Evolutionary conservation across 495 filamentous ascomycete genomes (phyloP).

Genomic region (Penicillium flavigenum): DNA sequence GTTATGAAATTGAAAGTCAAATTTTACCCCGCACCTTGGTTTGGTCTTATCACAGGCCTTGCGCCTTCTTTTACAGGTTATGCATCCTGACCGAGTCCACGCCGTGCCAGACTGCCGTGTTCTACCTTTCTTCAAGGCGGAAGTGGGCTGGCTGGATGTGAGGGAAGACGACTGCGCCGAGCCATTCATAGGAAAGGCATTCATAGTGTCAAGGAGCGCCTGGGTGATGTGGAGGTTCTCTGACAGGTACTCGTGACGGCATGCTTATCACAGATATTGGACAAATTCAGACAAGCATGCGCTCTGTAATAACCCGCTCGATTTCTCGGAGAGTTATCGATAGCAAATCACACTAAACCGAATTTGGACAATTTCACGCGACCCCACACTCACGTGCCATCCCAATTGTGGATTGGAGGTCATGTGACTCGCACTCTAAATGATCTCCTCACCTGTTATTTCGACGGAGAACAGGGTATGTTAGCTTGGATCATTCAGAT

Average conservation of each 20-base stretch:
- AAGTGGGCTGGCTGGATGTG: constrained; percentile 5
- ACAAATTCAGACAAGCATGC: constrained; percentile 5
- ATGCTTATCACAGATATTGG: constrained; percentile 11
- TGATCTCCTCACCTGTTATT: background rate
- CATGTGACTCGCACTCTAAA: background rate
- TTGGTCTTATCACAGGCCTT: constrained; percentile 49
- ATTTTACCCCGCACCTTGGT: constrained; percentile 32
- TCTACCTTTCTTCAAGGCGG: constrained; percentile 25
- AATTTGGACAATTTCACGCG: constrained; percentile 5
- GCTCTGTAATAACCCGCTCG: background rate
- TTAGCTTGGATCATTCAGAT: background rate
- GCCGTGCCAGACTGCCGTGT: constrained; percentile 35
- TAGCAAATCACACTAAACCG: background rate
- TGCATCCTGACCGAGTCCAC: constrained; percentile 47
- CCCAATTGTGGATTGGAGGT: background rate
- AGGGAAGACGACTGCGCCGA: constrained; percentile 11
- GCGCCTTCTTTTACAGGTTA: constrained; percentile 46
- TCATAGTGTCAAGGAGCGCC: constrained; percentile 17
- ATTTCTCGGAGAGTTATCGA: constrained; percentile 12
- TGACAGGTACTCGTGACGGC: constrained; percentile 6
- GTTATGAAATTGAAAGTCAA: background rate
- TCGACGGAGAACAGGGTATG: background rate
- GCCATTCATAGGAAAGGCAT: constrained; percentile 16
- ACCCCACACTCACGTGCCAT: constrained; percentile 1
- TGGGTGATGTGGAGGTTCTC: background rate